Conservation (phyloP, 257 asterid genomes). For the Nemophila menziesii region DNA sequence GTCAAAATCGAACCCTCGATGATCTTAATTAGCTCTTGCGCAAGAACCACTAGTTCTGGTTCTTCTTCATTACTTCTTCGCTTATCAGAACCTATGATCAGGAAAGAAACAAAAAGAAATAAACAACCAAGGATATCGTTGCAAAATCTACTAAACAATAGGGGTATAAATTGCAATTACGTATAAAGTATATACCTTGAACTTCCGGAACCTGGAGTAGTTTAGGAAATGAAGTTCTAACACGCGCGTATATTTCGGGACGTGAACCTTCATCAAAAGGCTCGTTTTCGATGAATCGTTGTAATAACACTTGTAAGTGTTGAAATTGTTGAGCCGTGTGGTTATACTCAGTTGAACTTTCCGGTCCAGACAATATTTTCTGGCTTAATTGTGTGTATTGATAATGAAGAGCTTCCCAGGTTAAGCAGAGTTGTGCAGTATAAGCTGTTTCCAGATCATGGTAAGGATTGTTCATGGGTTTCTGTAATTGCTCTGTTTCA, state of each 20-base stretch:
- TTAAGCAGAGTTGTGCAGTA: constrained; percentile 79
- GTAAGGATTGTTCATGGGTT: constrained; percentile 39
- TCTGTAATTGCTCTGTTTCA: constrained; percentile 70
- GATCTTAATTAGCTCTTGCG: constrained; percentile 49
- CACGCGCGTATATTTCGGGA: constrained; percentile 71
- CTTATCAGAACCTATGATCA: constrained; percentile 46
- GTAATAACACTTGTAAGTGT: constrained; percentile 80
- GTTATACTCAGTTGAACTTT: constrained; percentile 49
- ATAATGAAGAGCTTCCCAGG: constrained; percentile 97
- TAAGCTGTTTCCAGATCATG: constrained; percentile 80
- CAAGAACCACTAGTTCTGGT: constrained; percentile 29
- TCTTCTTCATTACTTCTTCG: constrained; percentile 37
- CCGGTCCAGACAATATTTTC: constrained; percentile 50
- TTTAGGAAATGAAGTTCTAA: constrained; percentile 56
- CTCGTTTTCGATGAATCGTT: constrained; percentile 82
- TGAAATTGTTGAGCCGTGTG: constrained; percentile 88
- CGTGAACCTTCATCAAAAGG: constrained; percentile 82
- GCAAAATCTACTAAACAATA: too few species aligned
- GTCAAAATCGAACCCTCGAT: constrained; percentile 65
- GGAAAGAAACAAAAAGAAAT: constrained; percentile 3
- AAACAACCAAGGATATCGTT: background rate
- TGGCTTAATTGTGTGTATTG: constrained; percentile 78
- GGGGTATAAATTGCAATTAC: too few species aligned
- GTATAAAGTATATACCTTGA: constrained; percentile 56
- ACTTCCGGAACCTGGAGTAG: constrained; percentile 88